Percentiles rank a stretch among this genome's conserved stretches.
Conservation (phyloP, 768 basidiomycete species). For the Boletus rubroflammeus region DNA sequence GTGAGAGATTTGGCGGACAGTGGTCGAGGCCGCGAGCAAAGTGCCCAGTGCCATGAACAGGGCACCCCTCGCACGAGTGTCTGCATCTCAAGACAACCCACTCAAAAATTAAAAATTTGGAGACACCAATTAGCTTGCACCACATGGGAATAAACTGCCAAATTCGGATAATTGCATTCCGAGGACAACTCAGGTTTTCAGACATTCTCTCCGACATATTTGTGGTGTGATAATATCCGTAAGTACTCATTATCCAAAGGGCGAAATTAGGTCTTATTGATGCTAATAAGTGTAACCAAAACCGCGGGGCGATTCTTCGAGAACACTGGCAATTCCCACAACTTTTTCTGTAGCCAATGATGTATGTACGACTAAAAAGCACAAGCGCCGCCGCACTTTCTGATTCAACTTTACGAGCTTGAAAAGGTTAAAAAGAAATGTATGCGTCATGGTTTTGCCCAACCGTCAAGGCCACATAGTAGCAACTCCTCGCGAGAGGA, state of each 20-base stretch:
- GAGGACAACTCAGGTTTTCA: no score
- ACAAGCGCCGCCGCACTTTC: neutral
- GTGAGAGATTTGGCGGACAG: neutral
- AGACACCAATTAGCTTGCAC: neutral
- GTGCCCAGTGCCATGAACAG: conserved; percentile 25
- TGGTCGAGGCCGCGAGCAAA: conserved; percentile 14
- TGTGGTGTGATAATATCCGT: no score
- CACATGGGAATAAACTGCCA: conserved; percentile 7
- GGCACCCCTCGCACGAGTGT: conserved; percentile 26
- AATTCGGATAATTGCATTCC: no score
- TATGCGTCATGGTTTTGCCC: conserved; percentile 80
- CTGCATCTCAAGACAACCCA: conserved; percentile 22
- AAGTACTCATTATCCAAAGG: no score
- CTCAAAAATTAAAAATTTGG: conserved; percentile 14
- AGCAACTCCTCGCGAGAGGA: conserved; percentile 30
- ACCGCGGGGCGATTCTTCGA: no score
- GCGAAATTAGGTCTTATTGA: no score
- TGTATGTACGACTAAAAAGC: no score
- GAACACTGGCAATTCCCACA: no score
- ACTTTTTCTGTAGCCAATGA: no score
- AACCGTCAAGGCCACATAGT: conserved; percentile 74
- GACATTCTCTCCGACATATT: no score
- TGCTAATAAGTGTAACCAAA: no score
- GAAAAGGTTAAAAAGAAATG: conserved; percentile 34
- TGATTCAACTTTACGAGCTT: neutral